Percentiles rank a stretch among this genome's conserved stretches.
Evolutionary conservation across 2,329 filamentous ascomycete genomes (phyloP).

Genomic region (Colletotrichum neosansevieriae): DNA sequence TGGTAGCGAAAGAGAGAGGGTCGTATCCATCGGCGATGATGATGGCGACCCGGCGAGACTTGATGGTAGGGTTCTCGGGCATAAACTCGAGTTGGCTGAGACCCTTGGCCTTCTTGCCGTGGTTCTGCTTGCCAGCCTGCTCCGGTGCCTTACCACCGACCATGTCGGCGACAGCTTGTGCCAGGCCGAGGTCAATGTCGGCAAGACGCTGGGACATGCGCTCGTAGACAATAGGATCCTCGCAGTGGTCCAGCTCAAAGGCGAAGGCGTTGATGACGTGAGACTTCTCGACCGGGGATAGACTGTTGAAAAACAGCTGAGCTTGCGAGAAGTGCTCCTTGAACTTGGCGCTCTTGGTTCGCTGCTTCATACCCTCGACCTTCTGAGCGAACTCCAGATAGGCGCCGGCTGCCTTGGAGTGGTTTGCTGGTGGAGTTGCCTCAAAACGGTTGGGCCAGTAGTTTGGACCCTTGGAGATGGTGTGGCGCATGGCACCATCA

Average conservation of each 20-base stretch:
- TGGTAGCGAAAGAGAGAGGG: constrained; percentile 70
- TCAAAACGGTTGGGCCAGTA: constrained; percentile 84
- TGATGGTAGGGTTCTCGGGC: constrained; percentile 74
- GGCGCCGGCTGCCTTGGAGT: constrained; percentile 68
- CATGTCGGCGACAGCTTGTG: constrained; percentile 75
- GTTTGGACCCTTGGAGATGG: constrained; percentile 80
- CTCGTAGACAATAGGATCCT: constrained; percentile 81
- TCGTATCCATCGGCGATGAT: constrained; percentile 85
- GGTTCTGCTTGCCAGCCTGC: constrained; percentile 66
- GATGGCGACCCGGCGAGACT: constrained; percentile 78
- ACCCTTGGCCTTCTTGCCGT: constrained; percentile 74
- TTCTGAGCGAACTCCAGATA: constrained; percentile 77
- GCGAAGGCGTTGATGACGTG: constrained; percentile 72
- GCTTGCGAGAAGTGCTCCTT: constrained; percentile 82
- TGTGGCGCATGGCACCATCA: constrained; percentile 79
- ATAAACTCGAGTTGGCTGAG: constrained; percentile 78
- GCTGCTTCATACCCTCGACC: constrained; percentile 76
- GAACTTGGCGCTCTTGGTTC: constrained; percentile 79
- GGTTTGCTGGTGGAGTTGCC: constrained; percentile 68
- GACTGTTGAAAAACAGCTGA: constrained; percentile 85
- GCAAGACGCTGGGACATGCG: constrained; percentile 75
- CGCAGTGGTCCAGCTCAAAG: constrained; percentile 85
- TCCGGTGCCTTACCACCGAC: constrained; percentile 74
- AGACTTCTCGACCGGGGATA: constrained; percentile 73
- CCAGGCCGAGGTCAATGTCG: constrained; percentile 79